Evolutionary conservation across 2,329 filamentous ascomycete species (phyloP).

Genomic region (Torrubiella hemipterigena): DNA sequence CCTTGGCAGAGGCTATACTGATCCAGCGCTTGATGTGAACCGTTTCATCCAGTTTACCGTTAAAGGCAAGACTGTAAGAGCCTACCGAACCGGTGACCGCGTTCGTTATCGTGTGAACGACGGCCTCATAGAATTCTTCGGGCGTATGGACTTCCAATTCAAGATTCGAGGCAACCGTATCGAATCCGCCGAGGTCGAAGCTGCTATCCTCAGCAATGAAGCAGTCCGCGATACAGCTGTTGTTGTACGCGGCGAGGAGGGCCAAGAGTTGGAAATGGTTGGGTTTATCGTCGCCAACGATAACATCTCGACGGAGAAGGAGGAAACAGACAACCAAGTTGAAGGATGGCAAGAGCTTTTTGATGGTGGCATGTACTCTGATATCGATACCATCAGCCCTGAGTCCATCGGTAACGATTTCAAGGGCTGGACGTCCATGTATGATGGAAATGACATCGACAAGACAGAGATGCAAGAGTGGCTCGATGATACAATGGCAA

Average conservation of each 20-base stretch:
- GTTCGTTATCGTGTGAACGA: conserved; percentile 12
- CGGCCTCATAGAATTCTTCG: conserved; percentile 14
- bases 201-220: conserved; percentile 7
- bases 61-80: conserved; percentile 5
- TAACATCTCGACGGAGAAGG: conserved; percentile 1
- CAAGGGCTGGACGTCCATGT: conserved; percentile 19
- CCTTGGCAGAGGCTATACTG: conserved; percentile 10
- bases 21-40: conserved; percentile 3
- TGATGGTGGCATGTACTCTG: conserved; percentile 8
- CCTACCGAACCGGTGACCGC: conserved; percentile 16
- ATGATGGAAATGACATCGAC: conserved; percentile 14
- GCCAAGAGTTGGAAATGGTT: conserved; percentile 4
- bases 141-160: conserved; percentile 15
- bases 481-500: conserved; percentile 17
- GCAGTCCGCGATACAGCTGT: conserved; percentile 10
- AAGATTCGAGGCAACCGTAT: conserved; percentile 19
- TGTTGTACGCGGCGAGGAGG: conserved; percentile 5
- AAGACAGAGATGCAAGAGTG: conserved; percentile 18
- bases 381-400: conserved; percentile 6
- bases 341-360: conserved; percentile 10
- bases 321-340: conserved; percentile 7
- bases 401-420: conserved; percentile 14
- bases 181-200: conserved; percentile 17
- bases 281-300: conserved; percentile 5
- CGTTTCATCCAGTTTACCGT: conserved; percentile 9